phyloP scores from a whole-genome alignment of 805 yeast species.

The Torulaspora indica region DNA sequence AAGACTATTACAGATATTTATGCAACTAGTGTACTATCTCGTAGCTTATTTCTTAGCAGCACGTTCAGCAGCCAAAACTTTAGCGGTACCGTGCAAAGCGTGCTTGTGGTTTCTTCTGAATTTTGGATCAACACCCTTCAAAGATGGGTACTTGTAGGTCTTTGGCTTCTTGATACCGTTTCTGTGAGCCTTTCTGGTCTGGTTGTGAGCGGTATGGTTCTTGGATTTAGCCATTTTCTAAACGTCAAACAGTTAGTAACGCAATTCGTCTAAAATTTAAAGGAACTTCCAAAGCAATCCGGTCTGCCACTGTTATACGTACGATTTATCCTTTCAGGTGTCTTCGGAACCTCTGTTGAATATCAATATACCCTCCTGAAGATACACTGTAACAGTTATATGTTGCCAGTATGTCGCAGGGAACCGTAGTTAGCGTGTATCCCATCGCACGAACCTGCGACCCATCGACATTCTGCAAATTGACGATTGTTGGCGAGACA shows the following conservation, averaged over 20 bases:
- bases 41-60: constrained; percentile 41
- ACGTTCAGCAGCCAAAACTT: constrained; percentile 81
- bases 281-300: not conserved
- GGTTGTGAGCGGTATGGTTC: constrained; percentile 99
- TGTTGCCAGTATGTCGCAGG: not conserved
- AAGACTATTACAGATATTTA: constrained; percentile 2
- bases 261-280: too few relatives aligned
- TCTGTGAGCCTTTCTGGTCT: constrained; percentile 99
- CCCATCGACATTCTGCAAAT: not conserved
- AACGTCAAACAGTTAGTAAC: not conserved
- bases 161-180: constrained; percentile 99
- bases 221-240: constrained; percentile 91
- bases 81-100: constrained; percentile 97
- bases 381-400: not conserved
- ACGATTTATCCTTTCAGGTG: constrained; percentile 10
- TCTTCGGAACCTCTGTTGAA: constrained; percentile 2
- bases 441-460: constrained; percentile 3
- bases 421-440: not conserved
- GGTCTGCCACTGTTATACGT: constrained; percentile 1
- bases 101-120: constrained; percentile 99
- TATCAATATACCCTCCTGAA: not conserved
- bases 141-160: constrained; percentile 96
- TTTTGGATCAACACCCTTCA: constrained; percentile 98
- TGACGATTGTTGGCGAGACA: not conserved
- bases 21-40: constrained; percentile 1